Percentiles rank a stretch among this genome's conserved stretches.
phyloP scores from a whole-genome alignment of 345 rosid genomes.

The Eucalyptus regnans region DNA sequence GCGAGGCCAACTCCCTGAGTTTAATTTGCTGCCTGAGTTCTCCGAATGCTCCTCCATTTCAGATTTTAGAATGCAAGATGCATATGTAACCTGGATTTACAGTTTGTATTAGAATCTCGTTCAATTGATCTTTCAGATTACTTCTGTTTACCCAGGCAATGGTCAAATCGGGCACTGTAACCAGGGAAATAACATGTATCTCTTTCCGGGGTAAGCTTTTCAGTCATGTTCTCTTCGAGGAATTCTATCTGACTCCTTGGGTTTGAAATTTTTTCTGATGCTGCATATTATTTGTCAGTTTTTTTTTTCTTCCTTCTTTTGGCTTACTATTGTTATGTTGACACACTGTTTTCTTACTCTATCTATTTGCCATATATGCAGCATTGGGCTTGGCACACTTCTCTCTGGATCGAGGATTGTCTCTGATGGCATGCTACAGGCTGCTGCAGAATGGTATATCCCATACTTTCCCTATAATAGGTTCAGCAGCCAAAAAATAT shows the following conservation, averaged over 20 bases:
- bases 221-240: background rate
- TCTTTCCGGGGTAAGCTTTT: slow-evolving; percentile 86
- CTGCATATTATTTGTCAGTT: background rate
- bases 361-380: slow-evolving; percentile 13
- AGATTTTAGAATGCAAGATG: background rate
- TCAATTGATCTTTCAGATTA: background rate
- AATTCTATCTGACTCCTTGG: background rate
- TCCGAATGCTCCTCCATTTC: background rate
- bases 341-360: background rate
- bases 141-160: slow-evolving; percentile 31
- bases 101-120: background rate
- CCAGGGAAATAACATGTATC: slow-evolving; percentile 99
- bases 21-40: background rate
- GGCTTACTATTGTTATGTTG: background rate
- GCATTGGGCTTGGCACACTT: slow-evolving; percentile 95
- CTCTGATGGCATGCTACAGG: slow-evolving; percentile 98
- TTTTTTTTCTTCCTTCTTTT: background rate
- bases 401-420: slow-evolving; percentile 82
- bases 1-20: background rate
- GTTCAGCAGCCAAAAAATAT: background rate
- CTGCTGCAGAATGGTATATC: slow-evolving; percentile 86
- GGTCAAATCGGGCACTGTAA: slow-evolving; percentile 82
- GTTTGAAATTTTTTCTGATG: background rate
- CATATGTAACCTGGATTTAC: background rate
- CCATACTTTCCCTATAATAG: background rate